These are phyloP conservation scores for Aspergillus panamensis DNA, from an alignment of 495 filamentous ascomycete genomes.

Conservation along the genomic window DNA sequence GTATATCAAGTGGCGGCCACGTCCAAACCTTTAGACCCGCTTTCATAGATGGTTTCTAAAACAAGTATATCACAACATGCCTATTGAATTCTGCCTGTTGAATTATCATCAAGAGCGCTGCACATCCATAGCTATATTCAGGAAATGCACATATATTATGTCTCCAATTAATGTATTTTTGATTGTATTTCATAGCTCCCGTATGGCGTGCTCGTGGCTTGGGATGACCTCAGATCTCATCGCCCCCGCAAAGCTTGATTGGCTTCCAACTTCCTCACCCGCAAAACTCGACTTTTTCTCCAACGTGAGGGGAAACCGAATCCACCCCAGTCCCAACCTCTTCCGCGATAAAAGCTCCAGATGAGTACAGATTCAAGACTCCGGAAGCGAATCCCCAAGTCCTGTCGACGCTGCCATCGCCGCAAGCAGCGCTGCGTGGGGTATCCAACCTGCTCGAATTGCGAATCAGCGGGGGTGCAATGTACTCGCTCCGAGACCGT, in stretches of 20 bases:
- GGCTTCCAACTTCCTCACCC: not conserved
- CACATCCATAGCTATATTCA: too few species aligned
- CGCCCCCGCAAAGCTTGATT: not conserved
- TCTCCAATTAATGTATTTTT: too few species aligned
- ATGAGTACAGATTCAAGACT: conserved; percentile 25
- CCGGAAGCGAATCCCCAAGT: conserved; percentile 28
- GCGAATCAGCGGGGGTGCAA: conserved; percentile 19
- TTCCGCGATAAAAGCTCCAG: not conserved
- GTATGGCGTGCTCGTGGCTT: too few species aligned
- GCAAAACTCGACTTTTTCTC: not conserved
- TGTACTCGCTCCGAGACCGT: conserved; percentile 16
- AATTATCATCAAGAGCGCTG: too few species aligned
- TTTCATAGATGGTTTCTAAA: not conserved
- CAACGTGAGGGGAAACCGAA: not conserved
- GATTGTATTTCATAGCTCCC: too few species aligned
- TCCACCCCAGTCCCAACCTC: not conserved
- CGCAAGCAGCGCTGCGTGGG: conserved; percentile 26
- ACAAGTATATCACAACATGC: not conserved
- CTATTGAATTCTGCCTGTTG: too few species aligned
- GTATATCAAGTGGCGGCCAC: conserved; percentile 7
- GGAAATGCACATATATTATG: too few species aligned
- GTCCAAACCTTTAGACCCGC: not conserved
- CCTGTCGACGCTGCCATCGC: conserved; percentile 22
- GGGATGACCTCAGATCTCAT: not conserved
- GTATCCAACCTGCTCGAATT: conserved; percentile 21